A percentile compares a stretch with the other conserved stretches of the same genome.
These are phyloP conservation scores for Trichosporon sp. DNA, from an alignment of 1,284 basidiomycete genomes.

Conservation along the genomic window DNA sequence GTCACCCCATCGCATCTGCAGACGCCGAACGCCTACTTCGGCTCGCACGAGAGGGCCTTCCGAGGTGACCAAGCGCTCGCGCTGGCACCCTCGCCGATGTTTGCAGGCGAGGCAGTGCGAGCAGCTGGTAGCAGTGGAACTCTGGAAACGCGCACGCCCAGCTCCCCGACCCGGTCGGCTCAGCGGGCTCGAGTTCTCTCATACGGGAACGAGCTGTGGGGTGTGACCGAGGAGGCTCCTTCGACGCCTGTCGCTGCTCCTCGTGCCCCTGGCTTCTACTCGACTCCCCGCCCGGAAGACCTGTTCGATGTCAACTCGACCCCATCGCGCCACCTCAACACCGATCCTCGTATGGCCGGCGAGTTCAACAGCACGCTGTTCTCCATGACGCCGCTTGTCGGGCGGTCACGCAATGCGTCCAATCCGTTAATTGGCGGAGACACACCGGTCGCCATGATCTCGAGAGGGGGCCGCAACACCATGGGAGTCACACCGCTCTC, in stretches of 20 bases:
- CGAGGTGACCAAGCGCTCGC: conserved; percentile 40
- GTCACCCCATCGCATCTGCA: conserved; percentile 30
- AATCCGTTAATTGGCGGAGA: conserved; percentile 26
- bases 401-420: conserved; percentile 32
- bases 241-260: conserved; percentile 36
- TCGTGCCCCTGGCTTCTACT: conserved; percentile 27
- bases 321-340: conserved; percentile 43
- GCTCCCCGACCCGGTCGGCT: conserved; percentile 20
- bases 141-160: conserved; percentile 22
- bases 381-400: conserved; percentile 40
- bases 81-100: conserved; percentile 45
- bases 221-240: conserved; percentile 32
- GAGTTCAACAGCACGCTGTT: conserved; percentile 41
- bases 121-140: conserved; percentile 25
- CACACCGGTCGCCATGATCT: conserved; percentile 11
- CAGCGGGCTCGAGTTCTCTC: conserved; percentile 41
- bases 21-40: not conserved
- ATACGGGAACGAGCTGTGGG: conserved; percentile 41
- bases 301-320: conserved; percentile 47
- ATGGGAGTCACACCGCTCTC: conserved; percentile 20
- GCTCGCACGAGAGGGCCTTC: conserved; percentile 24
- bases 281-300: conserved; percentile 43
- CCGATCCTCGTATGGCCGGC: conserved; percentile 24
- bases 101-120: conserved; percentile 23
- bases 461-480: conserved; percentile 21